phyloP scores from a whole-genome alignment of 202 grass and related monocot genomes.

The Schoenoplectus triqueter region DNA sequence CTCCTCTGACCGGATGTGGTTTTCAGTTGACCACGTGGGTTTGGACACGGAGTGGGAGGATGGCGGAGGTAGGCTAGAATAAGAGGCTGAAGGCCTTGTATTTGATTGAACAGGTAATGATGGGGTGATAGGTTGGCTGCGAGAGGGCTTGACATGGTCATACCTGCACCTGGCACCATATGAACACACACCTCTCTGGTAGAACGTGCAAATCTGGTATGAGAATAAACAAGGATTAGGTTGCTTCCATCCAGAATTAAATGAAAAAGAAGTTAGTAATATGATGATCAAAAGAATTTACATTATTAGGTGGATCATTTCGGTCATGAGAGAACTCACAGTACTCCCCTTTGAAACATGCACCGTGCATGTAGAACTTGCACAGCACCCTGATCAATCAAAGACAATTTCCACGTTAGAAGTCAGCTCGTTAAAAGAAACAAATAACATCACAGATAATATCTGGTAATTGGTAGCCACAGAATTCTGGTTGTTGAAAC shows the following conservation, averaged over 20 bases:
- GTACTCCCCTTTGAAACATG: slow-evolving; percentile 81
- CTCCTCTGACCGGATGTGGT: neutral
- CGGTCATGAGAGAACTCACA: slow-evolving; percentile 91
- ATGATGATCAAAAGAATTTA: slow-evolving; percentile 47
- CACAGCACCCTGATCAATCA: slow-evolving; percentile 66
- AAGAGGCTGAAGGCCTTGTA: slow-evolving; percentile 41
- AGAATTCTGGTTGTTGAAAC: too few species aligned
- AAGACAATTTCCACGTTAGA: slow-evolving; percentile 26
- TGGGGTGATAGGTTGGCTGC: slow-evolving; percentile 40
- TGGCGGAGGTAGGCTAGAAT: slow-evolving; percentile 48
- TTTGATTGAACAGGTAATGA: slow-evolving; percentile 44
- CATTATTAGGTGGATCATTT: slow-evolving; percentile 74
- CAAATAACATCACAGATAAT: slow-evolving; percentile 39
- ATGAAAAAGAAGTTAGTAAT: slow-evolving; percentile 38
- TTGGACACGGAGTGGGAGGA: slow-evolving; percentile 44
- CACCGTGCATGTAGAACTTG: slow-evolving; percentile 80
- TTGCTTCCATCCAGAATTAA: slow-evolving; percentile 22
- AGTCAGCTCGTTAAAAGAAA: neutral
- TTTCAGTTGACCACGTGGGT: slow-evolving; percentile 39
- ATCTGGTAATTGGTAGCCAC: too few species aligned
- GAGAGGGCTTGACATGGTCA: slow-evolving; percentile 59
- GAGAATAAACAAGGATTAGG: slow-evolving; percentile 4
- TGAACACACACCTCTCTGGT: slow-evolving; percentile 77
- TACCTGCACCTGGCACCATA: slow-evolving; percentile 79
- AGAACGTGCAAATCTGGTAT: slow-evolving; percentile 76